A percentile compares a stretch with the other conserved stretches of the same genome.
Conservation (phyloP, 129 eudicot genomes). For the Tagetes erecta region DNA sequence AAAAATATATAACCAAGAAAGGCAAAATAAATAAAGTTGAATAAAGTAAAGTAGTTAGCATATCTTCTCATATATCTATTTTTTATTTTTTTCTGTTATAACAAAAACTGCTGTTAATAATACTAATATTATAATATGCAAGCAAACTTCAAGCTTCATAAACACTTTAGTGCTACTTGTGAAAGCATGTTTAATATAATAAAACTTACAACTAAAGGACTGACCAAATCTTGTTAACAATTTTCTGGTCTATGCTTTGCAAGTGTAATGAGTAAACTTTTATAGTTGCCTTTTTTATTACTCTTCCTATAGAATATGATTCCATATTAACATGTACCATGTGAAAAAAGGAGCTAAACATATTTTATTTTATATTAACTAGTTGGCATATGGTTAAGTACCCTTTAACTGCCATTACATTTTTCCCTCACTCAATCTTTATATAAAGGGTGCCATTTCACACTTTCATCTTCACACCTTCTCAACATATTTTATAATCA, state of each 20-base stretch:
- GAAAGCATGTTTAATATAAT: constrained; percentile 16
- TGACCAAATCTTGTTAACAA: constrained; percentile 25
- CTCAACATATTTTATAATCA: constrained; percentile 16
- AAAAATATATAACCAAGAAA: not conserved
- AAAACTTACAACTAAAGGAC: constrained; percentile 24
- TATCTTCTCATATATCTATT: constrained; percentile 5
- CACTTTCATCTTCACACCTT: constrained; percentile 35
- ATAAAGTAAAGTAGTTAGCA: constrained; percentile 10
- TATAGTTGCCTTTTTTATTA: constrained; percentile 39
- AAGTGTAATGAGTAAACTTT: constrained; percentile 31
- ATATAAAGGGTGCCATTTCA: constrained; percentile 35
- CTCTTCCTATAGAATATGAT: constrained; percentile 44
- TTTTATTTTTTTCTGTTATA: not conserved
- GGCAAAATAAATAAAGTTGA: constrained; percentile 4
- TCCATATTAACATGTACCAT: constrained; percentile 38
- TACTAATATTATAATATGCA: not conserved
- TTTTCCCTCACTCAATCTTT: constrained; percentile 25
- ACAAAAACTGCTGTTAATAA: not conserved
- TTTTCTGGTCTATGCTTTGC: constrained; percentile 27
- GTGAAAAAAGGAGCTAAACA: constrained; percentile 38
- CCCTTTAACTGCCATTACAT: constrained; percentile 38
- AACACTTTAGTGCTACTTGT: constrained; percentile 13
- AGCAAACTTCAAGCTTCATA: constrained; percentile 16
- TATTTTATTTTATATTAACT: constrained; percentile 32
- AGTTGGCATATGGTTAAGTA: constrained; percentile 37